phyloP scores from a whole-genome alignment of 306 rosid species.

The Echinosophora koreensis region DNA sequence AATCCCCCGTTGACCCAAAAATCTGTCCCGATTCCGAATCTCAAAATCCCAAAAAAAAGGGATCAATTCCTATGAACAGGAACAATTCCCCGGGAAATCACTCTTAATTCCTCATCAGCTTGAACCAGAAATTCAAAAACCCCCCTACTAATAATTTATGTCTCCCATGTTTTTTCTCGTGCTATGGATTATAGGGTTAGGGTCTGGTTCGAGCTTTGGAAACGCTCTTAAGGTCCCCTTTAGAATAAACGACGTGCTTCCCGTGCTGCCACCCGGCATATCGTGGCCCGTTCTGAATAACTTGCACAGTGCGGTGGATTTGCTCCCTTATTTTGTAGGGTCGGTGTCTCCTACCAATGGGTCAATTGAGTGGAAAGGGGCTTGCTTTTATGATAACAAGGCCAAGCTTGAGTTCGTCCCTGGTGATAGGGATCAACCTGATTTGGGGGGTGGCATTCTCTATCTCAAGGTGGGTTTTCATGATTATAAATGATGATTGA shows the following conservation, averaged over 20 bases:
- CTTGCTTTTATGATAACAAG: slow-evolving; percentile 74
- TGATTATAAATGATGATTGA: neutral
- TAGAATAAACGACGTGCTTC: slow-evolving; percentile 75
- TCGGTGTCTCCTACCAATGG: slow-evolving; percentile 73
- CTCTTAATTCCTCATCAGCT: neutral
- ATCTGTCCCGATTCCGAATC: slow-evolving; percentile 32
- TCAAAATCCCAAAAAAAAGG: slow-evolving; percentile 14
- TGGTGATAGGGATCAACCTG: slow-evolving; percentile 53
- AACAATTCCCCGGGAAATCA: neutral
- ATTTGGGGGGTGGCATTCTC: slow-evolving; percentile 74
- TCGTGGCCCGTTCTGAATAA: slow-evolving; percentile 91
- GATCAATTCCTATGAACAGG: slow-evolving; percentile 5
- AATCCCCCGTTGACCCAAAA: neutral
- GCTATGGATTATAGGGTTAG: slow-evolving; percentile 53
- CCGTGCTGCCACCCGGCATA: slow-evolving; percentile 73
- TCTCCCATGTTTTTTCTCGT: neutral
- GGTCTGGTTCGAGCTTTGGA: slow-evolving; percentile 33
- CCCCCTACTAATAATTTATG: neutral
- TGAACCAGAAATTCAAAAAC: neutral
- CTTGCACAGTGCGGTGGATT: slow-evolving; percentile 84
- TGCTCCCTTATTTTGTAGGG: slow-evolving; percentile 81
- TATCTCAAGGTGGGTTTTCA: slow-evolving; percentile 63
- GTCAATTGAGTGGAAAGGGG: slow-evolving; percentile 76
- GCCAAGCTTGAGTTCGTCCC: slow-evolving; percentile 63
- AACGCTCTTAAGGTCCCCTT: slow-evolving; percentile 70